phyloP scores from a whole-genome alignment of 2,329 filamentous ascomycete genomes.

The Cladosporium sp. region DNA sequence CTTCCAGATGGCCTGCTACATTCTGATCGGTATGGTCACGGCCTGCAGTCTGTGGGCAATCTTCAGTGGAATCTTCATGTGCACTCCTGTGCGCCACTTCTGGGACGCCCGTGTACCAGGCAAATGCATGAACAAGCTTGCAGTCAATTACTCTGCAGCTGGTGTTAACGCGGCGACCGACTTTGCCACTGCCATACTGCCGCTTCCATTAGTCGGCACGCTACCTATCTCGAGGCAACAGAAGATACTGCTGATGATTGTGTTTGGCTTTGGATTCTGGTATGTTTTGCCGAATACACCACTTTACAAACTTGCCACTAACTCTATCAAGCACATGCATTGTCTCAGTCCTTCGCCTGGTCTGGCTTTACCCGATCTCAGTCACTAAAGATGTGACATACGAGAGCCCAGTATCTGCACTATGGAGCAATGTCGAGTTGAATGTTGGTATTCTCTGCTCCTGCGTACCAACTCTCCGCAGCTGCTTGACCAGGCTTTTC shows the following conservation, averaged over 20 bases:
- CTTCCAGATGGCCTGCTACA: conserved; percentile 26
- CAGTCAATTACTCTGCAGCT: conserved; percentile 37
- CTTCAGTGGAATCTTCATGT: conserved; percentile 38
- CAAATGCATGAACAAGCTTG: conserved; percentile 32
- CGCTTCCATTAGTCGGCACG: conserved; percentile 36
- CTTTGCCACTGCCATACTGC: conserved; percentile 36
- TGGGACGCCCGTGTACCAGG: conserved; percentile 30
- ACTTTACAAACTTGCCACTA: conserved; percentile 14
- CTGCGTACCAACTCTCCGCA: conserved; percentile 35
- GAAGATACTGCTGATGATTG: conserved; percentile 37
- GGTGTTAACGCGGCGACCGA: conserved; percentile 40
- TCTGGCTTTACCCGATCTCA: conserved; percentile 32
- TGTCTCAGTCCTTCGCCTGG: conserved; percentile 33
- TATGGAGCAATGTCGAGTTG: conserved; percentile 33
- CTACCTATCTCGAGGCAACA: conserved; percentile 36
- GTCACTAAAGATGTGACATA: conserved; percentile 31
- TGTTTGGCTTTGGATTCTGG: conserved; percentile 38
- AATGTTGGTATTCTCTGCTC: conserved; percentile 36
- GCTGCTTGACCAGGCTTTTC: conserved; percentile 33
- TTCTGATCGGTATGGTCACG: conserved; percentile 33
- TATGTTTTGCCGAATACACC: not conserved
- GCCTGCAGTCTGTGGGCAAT: conserved; percentile 36
- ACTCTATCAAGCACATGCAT: conserved; percentile 30
- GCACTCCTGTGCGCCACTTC: conserved; percentile 35
- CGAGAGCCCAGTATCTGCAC: conserved; percentile 33